phyloP scores from a whole-genome alignment of 2,329 filamentous ascomycete species.

The Fonsecaea multimorphosa region DNA sequence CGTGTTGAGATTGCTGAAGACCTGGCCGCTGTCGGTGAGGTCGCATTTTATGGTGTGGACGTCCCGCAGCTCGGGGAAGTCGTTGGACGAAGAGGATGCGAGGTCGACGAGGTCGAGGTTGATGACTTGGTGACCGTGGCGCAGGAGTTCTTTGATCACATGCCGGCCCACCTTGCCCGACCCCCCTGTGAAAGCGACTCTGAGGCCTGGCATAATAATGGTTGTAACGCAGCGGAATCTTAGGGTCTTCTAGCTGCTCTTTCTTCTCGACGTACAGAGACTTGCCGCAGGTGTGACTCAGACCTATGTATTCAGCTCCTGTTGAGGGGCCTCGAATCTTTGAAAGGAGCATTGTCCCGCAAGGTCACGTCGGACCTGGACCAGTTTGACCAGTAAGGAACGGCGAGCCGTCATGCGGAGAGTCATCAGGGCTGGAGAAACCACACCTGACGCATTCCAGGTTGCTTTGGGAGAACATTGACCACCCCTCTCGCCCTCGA shows the following conservation, averaged over 20 bases:
- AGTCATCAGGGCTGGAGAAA: background rate
- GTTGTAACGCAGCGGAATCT: background rate
- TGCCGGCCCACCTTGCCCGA: constrained; percentile 62
- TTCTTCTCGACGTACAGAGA: background rate
- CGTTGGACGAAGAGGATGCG: constrained; percentile 17
- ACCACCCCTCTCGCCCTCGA: too few species aligned
- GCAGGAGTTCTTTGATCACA: constrained; percentile 58
- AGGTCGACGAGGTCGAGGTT: constrained; percentile 60
- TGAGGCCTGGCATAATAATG: constrained; percentile 40
- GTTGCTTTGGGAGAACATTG: background rate
- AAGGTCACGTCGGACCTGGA: background rate
- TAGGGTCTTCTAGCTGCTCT: background rate
- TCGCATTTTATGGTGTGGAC: constrained; percentile 63
- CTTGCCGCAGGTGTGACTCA: background rate
- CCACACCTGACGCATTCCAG: background rate
- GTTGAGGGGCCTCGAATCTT: background rate
- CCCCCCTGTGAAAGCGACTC: constrained; percentile 61
- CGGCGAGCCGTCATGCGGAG: background rate
- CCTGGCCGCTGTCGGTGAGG: constrained; percentile 61
- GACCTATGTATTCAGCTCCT: background rate
- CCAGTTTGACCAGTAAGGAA: background rate
- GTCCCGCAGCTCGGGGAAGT: constrained; percentile 39
- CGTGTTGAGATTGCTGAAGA: constrained; percentile 59
- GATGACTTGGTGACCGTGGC: constrained; percentile 58
- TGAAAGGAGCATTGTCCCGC: background rate